A percentile compares a stretch with the other conserved stretches of the same genome.
Evolutionary conservation across 2,329 filamentous ascomycete species (phyloP).

Genomic region (Neofusicoccum ribis): DNA sequence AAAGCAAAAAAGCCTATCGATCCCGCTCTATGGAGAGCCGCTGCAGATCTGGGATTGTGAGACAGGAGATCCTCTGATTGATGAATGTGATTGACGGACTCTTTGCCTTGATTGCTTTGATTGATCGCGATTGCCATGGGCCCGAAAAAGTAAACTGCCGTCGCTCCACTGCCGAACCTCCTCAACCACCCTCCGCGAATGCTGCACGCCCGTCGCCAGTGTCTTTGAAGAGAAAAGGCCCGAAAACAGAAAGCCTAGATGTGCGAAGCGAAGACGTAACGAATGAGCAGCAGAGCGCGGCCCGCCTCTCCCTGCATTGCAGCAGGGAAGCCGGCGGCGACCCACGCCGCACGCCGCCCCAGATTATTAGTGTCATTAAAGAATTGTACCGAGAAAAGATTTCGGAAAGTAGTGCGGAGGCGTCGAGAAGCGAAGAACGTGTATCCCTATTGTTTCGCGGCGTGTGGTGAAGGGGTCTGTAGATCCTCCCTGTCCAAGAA

Average conservation of each 20-base stretch:
- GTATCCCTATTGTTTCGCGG: conserved; percentile 13
- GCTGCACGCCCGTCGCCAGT: not conserved
- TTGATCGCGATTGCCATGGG: conserved; percentile 3
- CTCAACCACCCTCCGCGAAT: not conserved
- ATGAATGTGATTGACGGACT: not conserved
- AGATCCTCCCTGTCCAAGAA: conserved; percentile 7
- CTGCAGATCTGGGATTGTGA: not conserved
- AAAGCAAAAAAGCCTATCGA: conserved; percentile 1
- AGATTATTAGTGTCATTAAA: conserved; percentile 15
- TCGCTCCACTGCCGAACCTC: conserved; percentile 4
- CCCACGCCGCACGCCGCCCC: conserved; percentile 1
- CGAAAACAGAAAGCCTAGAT: conserved; percentile 12
- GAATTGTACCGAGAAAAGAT: conserved; percentile 17
- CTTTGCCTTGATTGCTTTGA: conserved; percentile 1
- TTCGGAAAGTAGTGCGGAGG: not conserved
- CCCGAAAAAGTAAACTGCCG: conserved; percentile 12
- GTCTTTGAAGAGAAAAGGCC: conserved; percentile 10
- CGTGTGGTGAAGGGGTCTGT: not conserved
- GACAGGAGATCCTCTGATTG: not conserved
- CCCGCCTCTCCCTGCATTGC: not conserved
- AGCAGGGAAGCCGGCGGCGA: not conserved
- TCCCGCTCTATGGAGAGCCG: conserved; percentile 5
- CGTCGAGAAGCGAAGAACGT: conserved; percentile 14
- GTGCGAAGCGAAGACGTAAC: conserved; percentile 11
- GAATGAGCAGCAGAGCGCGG: conserved; percentile 8